Base-by-base conservation (phyloP, 768 basidiomycete species). In the Exsudoporus frostii region DNA sequence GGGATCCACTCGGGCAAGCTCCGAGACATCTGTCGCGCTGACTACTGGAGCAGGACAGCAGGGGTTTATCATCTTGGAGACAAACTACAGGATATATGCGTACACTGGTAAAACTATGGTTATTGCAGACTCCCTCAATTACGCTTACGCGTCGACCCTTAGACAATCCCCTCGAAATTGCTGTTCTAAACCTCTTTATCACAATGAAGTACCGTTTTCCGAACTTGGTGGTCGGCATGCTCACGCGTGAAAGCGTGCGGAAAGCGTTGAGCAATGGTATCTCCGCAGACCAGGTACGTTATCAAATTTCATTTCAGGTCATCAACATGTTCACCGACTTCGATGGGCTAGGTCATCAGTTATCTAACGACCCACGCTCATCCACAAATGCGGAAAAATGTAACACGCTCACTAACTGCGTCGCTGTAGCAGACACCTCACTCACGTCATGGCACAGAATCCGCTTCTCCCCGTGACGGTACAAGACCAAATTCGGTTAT, bases 61-160 rank as follows among this genome's bases (percentile, higher is more conserved):
- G 69, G 92, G 95, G 14, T 98, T 97, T 75, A 88, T 98, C 61
- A 85, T 98, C 60, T 79, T 99, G 39, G 97, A 99, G 75, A 98
- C 97, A 19, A 98, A 99, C 74, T 98, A 98, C 75, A 88, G 94
- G 60, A 74, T 99, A 57, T 99, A 98, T 68, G 97, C 97, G 5
- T 99, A 99, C 71, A 99, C 97, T 33, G 88, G 94, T 94, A 58
- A 53, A 47, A 19, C 11, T 30, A 30, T 55, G 48, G 24, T 67
- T 53, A 62, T 60, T 34, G 51, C 51, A 51, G 2, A 25, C 37
- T 20, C 24, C 32, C 42, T 51, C 19, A 22, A 17, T 20, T 29
- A 32, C 38, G 42, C 61, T 68, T 37, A 67, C 54, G 56, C 48
- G 57, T 62, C 50, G 55, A 46, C 50, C 19, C 32, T 41, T 59